Conservation (phyloP, 495 filamentous ascomycete genomes). For the Hypoxylon cercidicola region DNA sequence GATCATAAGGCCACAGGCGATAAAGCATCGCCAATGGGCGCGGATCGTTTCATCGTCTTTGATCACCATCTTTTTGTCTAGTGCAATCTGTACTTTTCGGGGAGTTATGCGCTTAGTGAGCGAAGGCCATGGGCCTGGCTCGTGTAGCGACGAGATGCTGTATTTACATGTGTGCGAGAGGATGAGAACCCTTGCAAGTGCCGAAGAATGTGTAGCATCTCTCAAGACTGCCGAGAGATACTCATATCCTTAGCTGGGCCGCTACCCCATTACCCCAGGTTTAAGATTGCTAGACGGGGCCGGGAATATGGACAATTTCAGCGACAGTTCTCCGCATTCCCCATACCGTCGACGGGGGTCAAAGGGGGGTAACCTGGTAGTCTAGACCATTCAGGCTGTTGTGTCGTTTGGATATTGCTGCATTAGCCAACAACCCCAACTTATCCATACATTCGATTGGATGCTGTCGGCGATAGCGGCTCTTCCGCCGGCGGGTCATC, state of each 20-base stretch:
- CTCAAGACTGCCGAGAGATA: constrained; percentile 27
- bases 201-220: constrained; percentile 25
- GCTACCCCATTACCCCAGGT: constrained; percentile 34
- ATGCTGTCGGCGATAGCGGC: neutral
- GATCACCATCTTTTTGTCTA: constrained; percentile 18
- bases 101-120: neutral
- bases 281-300: constrained; percentile 12
- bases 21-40: constrained; percentile 45
- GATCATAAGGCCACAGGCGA: constrained; percentile 52
- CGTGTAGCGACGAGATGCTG: neutral
- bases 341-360: constrained; percentile 16
- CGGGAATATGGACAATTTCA: constrained; percentile 5
- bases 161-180: constrained; percentile 25
- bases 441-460: constrained; percentile 14
- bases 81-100: neutral
- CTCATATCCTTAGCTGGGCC: constrained; percentile 10
- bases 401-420: constrained; percentile 13
- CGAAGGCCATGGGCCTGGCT: neutral
- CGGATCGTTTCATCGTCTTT: constrained; percentile 37
- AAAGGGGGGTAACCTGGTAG: constrained; percentile 10
- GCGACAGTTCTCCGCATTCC: constrained; percentile 16
- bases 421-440: neutral
- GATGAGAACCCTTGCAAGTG: constrained; percentile 36
- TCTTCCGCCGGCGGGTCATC: constrained; percentile 5
- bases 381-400: constrained; percentile 33